These are phyloP conservation scores for Casuarina equisetifolia DNA, from an alignment of 306 rosid genomes.

Conservation along the genomic window DNA sequence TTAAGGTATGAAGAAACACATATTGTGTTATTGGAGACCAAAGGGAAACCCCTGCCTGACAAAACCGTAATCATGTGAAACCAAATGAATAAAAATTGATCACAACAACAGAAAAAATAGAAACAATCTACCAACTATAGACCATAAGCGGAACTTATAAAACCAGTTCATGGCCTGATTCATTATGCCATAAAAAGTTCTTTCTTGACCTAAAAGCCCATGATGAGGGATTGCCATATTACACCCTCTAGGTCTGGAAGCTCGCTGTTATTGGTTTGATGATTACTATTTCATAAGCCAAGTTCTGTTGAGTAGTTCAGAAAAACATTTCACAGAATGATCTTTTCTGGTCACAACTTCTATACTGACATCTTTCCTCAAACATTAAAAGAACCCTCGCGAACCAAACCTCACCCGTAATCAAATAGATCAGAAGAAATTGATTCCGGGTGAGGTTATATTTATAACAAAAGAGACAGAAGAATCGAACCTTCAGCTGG, in stretches of 20 bases:
- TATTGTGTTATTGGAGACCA: neutral
- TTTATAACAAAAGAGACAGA: too few relatives aligned
- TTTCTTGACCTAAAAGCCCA: neutral
- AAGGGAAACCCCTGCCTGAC: neutral
- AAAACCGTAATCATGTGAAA: neutral
- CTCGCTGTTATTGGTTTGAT: neutral
- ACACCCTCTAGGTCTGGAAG: neutral
- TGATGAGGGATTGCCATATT: neutral
- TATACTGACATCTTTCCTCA: neutral
- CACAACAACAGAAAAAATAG: neutral
- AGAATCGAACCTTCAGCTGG: too few relatives aligned
- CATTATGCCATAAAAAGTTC: neutral
- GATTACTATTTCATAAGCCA: neutral
- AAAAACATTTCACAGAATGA: neutral
- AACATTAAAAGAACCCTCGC: neutral
- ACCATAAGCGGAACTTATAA: neutral
- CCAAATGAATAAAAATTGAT: neutral
- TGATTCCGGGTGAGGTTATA: too few relatives aligned
- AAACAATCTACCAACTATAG: neutral
- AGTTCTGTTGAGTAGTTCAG: neutral
- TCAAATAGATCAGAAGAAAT: too few relatives aligned
- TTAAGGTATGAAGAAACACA: neutral
- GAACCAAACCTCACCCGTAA: neutral
- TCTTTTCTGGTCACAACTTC: neutral
- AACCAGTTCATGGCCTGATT: neutral